A percentile compares a stretch with the other conserved stretches of the same genome.
Conservation (phyloP, 73 alveolate genomes). For the Symbiodinium pilosum region DNA sequence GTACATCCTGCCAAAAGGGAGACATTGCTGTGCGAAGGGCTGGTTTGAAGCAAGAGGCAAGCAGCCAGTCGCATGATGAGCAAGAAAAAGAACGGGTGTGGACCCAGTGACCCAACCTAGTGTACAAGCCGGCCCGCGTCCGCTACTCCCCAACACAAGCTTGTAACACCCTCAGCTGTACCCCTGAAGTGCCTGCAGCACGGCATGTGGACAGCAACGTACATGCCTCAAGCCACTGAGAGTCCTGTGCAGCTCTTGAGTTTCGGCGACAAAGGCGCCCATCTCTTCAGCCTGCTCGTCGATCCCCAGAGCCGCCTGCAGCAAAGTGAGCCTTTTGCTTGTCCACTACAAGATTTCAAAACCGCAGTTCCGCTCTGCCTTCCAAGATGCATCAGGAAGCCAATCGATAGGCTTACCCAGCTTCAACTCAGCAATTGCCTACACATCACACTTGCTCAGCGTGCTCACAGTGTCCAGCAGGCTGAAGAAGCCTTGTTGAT, state of each 20-base stretch:
- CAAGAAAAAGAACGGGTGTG: no score
- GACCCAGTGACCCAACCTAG: no score
- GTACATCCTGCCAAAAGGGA: conserved; percentile 11
- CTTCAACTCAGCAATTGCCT: conserved; percentile 66
- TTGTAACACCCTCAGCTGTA: no score
- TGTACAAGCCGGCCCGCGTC: no score
- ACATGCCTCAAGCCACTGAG: neutral
- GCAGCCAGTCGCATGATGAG: no score
- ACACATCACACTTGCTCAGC: neutral
- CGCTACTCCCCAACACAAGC: no score
- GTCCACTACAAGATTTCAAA: neutral
- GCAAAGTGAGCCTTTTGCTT: neutral
- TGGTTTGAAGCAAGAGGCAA: no score
- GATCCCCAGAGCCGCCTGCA: conserved; percentile 31
- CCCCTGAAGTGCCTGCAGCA: no score
- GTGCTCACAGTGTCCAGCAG: neutral
- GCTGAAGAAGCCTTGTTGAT: conserved; percentile 34
- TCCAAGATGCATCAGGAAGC: conserved; percentile 39
- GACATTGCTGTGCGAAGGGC: neutral
- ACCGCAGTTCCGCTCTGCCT: neutral
- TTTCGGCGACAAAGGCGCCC: conserved; percentile 80
- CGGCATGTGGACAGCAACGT: neutral
- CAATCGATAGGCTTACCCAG: conserved; percentile 62
- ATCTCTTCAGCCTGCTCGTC: conserved; percentile 51
- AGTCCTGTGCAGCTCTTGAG: conserved; percentile 84